Percentiles rank a stretch among this genome's conserved stretches.
Conservation (phyloP, 2,329 filamentous ascomycete species). For the Botrytis hyacinthi region DNA sequence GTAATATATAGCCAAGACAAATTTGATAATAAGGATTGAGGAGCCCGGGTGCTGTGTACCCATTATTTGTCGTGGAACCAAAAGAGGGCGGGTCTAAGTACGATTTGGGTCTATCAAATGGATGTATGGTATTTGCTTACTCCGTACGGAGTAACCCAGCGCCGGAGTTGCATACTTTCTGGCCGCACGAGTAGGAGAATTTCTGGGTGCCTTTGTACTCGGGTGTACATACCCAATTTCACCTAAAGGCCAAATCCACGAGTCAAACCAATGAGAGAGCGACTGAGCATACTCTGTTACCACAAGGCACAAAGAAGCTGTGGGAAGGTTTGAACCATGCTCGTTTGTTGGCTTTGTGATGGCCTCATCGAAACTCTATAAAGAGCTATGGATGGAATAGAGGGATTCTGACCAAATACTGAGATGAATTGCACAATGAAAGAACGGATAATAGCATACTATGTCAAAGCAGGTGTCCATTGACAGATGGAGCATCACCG, state of each 20-base stretch:
- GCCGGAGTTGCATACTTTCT: too few relatives aligned
- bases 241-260: background rate
- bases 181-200: background rate
- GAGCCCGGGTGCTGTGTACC: slow-evolving; percentile 12
- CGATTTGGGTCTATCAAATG: slow-evolving; percentile 4
- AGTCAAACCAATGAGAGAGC: background rate
- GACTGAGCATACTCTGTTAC: slow-evolving; percentile 5
- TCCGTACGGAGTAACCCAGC: background rate
- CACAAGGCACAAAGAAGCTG: background rate
- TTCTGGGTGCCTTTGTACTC: slow-evolving; percentile 2
- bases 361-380: background rate
- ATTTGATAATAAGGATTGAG: background rate
- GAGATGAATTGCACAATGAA: background rate
- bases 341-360: background rate
- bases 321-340: background rate
- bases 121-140: slow-evolving; percentile 1
- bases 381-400: background rate
- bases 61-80: slow-evolving; percentile 17
- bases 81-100: slow-evolving; percentile 4
- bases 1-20: slow-evolving; percentile 1
- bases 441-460: slow-evolving; percentile 14
- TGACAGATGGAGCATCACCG: slow-evolving; percentile 15
- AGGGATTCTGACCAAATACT: background rate
- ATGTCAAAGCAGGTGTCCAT: slow-evolving; percentile 17
- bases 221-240: slow-evolving; percentile 17